Evolutionary conservation across 2,329 filamentous ascomycete species (phyloP).

Genomic region (Graphilbum sp.): DNA sequence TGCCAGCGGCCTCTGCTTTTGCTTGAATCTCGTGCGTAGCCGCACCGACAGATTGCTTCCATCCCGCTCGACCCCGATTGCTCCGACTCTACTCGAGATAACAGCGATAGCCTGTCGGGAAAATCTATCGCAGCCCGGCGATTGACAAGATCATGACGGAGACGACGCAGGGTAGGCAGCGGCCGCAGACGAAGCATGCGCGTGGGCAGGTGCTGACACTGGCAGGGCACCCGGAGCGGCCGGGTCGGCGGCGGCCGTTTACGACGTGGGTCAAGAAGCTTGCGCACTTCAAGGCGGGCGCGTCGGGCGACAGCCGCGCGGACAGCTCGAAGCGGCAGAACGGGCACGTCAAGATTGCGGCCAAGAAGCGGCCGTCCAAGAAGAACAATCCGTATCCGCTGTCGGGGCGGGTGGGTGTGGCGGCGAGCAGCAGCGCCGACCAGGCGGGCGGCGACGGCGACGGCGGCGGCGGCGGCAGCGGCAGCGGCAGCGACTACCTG

Average conservation of each 20-base stretch:
- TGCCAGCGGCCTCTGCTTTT: too few species aligned
- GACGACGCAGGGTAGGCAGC: constrained; percentile 13
- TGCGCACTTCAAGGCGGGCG: constrained; percentile 58
- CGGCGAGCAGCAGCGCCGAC: too few species aligned
- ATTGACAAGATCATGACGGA: constrained; percentile 15
- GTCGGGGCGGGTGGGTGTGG: constrained; percentile 49
- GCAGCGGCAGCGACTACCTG: constrained; percentile 9
- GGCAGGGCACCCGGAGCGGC: constrained; percentile 44
- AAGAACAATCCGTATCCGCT: constrained; percentile 89
- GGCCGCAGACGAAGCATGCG: not conserved
- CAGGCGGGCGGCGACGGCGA: not conserved
- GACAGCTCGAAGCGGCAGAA: constrained; percentile 24
- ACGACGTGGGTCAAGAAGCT: constrained; percentile 90
- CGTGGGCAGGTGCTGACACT: too few species aligned
- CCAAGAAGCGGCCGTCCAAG: constrained; percentile 44
- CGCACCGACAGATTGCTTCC: too few species aligned
- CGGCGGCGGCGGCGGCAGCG: constrained; percentile 5
- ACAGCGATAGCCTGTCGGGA: too few species aligned
- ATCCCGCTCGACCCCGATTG: too few species aligned
- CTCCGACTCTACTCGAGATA: too few species aligned
- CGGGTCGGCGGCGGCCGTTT: constrained; percentile 67
- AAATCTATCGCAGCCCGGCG: not conserved
- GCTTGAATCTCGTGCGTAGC: too few species aligned
- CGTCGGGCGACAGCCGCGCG: constrained; percentile 35
- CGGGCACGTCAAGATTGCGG: constrained; percentile 21